A percentile compares a stretch with the other conserved stretches of the same genome.
Evolutionary conservation across 1,284 basidiomycete species (phyloP).

Genomic region (Anthracocystis panici-leucophaei): DNA sequence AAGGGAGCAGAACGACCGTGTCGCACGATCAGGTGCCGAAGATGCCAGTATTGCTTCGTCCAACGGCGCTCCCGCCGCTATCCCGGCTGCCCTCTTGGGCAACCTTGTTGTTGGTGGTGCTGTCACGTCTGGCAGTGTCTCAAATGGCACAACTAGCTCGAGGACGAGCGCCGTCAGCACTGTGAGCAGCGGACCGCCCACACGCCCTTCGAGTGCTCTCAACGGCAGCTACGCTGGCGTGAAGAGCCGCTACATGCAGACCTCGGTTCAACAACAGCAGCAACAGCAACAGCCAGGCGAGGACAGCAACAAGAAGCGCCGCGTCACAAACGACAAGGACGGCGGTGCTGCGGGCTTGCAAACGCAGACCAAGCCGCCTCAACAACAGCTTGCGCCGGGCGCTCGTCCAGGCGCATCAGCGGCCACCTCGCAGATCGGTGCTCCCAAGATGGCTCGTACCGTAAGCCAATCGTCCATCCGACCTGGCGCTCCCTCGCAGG

Average conservation of each 20-base stretch:
- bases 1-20: constrained; percentile 41
- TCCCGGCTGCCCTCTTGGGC: constrained; percentile 40
- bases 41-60: constrained; percentile 39
- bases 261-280: constrained; percentile 25
- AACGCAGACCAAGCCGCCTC: constrained; percentile 16
- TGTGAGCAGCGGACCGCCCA: constrained; percentile 40
- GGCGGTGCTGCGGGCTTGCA: constrained; percentile 13
- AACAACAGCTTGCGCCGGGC: constrained; percentile 12
- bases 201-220: constrained; percentile 38
- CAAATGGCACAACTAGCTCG: constrained; percentile 21
- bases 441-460: constrained; percentile 45
- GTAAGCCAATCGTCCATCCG: constrained; percentile 48
- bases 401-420: constrained; percentile 32
- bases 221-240: constrained; percentile 51
- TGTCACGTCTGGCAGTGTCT: constrained; percentile 17
- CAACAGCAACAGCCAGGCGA: constrained; percentile 13
- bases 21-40: constrained; percentile 24
- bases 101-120: constrained; percentile 29
- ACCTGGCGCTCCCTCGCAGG: constrained; percentile 20
- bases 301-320: constrained; percentile 50
- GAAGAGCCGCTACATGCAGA: constrained; percentile 53
- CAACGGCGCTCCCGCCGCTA: constrained; percentile 32
- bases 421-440: constrained; percentile 35
- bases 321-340: constrained; percentile 48
- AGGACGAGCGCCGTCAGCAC: constrained; percentile 42